phyloP scores from a whole-genome alignment of 495 filamentous ascomycete genomes.

The Daldinia grandis region DNA sequence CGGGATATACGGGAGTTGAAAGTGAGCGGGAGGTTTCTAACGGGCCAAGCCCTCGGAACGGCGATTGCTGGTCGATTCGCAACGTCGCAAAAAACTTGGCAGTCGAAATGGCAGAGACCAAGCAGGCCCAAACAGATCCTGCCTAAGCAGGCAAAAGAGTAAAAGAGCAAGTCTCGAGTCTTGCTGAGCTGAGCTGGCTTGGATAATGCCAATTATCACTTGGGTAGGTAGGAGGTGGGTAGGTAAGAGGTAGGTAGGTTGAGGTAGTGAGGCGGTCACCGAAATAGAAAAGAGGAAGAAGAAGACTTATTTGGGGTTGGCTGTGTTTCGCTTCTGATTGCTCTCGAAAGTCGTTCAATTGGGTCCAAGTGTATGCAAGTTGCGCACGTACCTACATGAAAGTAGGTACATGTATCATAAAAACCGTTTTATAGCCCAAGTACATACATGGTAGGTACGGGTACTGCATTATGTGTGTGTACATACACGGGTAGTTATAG shows the following conservation, averaged over 20 bases:
- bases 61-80: conserved; percentile 2
- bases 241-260: neutral
- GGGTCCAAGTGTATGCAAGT: conserved; percentile 12
- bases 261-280: conserved; percentile 32
- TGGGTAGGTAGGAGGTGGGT: neutral
- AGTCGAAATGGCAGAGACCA: neutral
- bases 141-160: too few species aligned
- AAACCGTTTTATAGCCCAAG: neutral
- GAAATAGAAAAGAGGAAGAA: conserved; percentile 27
- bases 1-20: conserved; percentile 20
- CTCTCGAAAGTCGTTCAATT: conserved; percentile 19
- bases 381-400: conserved; percentile 7
- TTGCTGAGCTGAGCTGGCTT: neutral
- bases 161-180: neutral
- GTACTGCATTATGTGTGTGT: conserved; percentile 1
- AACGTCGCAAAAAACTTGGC: conserved; percentile 1
- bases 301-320: conserved; percentile 27
- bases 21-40: conserved; percentile 5
- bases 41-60: neutral
- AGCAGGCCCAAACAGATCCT: neutral
- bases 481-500: too few species aligned
- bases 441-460: neutral
- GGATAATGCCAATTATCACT: neutral
- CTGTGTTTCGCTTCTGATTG: conserved; percentile 18
- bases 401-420: neutral